These are phyloP conservation scores for Rauvolfia tetraphylla DNA, from an alignment of 257 asterid genomes.

Conservation along the genomic window DNA sequence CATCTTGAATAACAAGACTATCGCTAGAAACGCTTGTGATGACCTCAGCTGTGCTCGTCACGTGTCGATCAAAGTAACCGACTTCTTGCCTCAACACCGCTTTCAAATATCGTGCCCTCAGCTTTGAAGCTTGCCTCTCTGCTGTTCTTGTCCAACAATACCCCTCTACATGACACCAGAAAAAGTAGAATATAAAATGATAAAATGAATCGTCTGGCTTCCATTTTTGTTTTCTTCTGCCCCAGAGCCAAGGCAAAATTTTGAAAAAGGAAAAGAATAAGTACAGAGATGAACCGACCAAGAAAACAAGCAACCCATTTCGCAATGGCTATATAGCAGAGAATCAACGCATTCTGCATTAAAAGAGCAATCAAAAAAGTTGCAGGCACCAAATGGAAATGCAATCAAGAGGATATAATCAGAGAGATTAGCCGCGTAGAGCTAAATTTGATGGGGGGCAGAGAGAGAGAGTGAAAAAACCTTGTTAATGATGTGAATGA, in stretches of 20 bases:
- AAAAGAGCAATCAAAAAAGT: too few relatives aligned
- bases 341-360: conserved; percentile 64
- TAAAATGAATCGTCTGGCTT: background rate
- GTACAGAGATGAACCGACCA: conserved; percentile 37
- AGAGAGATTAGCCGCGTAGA: too few relatives aligned
- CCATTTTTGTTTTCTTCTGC: background rate
- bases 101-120: conserved; percentile 63
- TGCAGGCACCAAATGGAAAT: background rate
- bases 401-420: background rate
- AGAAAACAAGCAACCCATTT: conserved; percentile 79
- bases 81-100: conserved; percentile 95
- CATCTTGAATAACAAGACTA: conserved; percentile 77
- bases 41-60: conserved; percentile 83
- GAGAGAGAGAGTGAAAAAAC: conserved; percentile 10
- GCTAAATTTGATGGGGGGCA: background rate
- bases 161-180: conserved; percentile 50
- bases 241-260: too few relatives aligned
- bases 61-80: conserved; percentile 83
- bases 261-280: background rate
- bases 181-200: background rate
- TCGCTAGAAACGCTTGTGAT: conserved; percentile 77
- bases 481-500: conserved; percentile 49
- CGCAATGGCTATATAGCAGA: conserved; percentile 70
- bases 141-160: conserved; percentile 97
- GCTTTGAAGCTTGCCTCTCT: conserved; percentile 81